Conservation (phyloP, 139 green algal genomes). For the Limnomonas spitsbergensis region DNA sequence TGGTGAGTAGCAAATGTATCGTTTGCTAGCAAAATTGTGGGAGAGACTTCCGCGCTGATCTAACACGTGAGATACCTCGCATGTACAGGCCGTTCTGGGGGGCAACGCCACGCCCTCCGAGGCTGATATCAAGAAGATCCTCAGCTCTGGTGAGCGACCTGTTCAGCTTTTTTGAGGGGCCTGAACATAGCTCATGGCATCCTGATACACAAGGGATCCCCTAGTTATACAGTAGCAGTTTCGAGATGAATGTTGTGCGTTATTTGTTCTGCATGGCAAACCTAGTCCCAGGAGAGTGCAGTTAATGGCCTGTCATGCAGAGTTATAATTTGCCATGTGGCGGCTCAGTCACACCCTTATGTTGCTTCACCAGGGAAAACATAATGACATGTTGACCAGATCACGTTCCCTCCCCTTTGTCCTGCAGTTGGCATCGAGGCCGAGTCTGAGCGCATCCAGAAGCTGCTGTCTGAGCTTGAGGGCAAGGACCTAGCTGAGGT, state of each 20-base stretch:
- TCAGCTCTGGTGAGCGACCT: constrained; percentile 61
- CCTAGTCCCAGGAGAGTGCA: too few relatives aligned
- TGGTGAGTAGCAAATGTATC: constrained; percentile 39
- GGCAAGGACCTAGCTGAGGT: constrained; percentile 66
- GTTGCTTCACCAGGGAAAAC: too few relatives aligned
- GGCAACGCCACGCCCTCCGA: constrained; percentile 65
- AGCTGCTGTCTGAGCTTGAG: constrained; percentile 67
- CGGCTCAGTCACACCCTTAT: neutral
- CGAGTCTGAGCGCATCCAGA: constrained; percentile 56
- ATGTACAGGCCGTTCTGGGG: constrained; percentile 63
- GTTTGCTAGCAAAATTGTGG: neutral
- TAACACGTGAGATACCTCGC: neutral
- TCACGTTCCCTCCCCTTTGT: too few relatives aligned
- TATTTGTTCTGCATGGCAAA: too few relatives aligned
- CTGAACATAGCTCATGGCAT: too few relatives aligned
- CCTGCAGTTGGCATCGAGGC: constrained; percentile 65
- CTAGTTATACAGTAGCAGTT: too few relatives aligned
- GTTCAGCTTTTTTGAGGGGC: constrained; percentile 1
- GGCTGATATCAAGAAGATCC: constrained; percentile 68
- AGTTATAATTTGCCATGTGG: too few relatives aligned
- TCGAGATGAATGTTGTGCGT: too few relatives aligned
- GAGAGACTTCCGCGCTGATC: neutral
- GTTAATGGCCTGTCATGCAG: too few relatives aligned
- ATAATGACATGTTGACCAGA: too few relatives aligned
- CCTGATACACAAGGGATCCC: too few relatives aligned